Conservation (phyloP, 179 eudicot species). For the Carnegiea gigantea region DNA sequence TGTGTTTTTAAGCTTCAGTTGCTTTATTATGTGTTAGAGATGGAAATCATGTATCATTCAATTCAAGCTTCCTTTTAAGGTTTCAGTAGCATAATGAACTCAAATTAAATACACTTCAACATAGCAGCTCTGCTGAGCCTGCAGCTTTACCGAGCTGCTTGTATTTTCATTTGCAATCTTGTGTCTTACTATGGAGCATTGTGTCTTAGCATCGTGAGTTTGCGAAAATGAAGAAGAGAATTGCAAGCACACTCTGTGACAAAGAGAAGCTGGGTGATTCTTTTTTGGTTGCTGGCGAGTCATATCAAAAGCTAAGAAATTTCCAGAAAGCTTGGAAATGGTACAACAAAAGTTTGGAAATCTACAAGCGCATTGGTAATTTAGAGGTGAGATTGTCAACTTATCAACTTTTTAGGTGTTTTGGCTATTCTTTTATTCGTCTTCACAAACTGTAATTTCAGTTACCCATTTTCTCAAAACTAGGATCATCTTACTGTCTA, state of each 20-base stretch:
- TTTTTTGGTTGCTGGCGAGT: conserved; percentile 73
- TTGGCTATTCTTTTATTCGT: neutral
- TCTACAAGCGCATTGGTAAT: conserved; percentile 57
- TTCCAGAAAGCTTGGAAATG: conserved; percentile 78
- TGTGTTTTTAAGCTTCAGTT: neutral
- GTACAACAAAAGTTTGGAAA: conserved; percentile 73
- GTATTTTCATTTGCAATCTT: neutral
- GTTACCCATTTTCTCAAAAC: neutral
- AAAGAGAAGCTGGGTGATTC: conserved; percentile 88
- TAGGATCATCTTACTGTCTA: neutral
- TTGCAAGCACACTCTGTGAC: conserved; percentile 75
- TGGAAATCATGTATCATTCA: too few species aligned
- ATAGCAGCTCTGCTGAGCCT: neutral
- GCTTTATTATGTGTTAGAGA: neutral
- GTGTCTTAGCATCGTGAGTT: conserved; percentile 51
- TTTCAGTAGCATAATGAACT: neutral
- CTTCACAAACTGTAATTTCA: conserved; percentile 2
- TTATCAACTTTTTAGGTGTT: neutral
- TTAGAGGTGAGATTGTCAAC: conserved; percentile 60
- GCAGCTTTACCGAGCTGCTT: neutral
- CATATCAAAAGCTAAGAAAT: conserved; percentile 77
- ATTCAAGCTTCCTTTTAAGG: neutral
- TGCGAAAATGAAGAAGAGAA: conserved; percentile 72
- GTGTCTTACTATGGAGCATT: conserved; percentile 15
- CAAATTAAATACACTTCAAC: too few species aligned